Evolutionary conservation across 441 rosid genomes (phyloP).

Genomic region (Corymbia calophylla): DNA sequence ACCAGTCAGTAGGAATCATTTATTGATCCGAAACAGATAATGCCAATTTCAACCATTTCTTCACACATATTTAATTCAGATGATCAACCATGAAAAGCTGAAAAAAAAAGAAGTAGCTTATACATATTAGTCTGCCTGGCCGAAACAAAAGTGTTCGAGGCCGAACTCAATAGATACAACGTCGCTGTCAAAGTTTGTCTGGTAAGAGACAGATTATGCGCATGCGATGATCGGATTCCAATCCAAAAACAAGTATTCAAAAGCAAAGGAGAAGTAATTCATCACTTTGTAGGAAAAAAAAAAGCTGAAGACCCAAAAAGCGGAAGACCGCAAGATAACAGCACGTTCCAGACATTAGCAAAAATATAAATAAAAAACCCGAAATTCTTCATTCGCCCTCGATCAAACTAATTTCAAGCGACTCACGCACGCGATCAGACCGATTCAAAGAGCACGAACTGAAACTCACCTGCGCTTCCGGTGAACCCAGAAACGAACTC

Average conservation of each 20-base stretch:
- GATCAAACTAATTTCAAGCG: not conserved
- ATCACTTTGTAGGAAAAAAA: not conserved
- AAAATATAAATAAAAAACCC: not conserved
- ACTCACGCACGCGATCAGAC: not conserved
- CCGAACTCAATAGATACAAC: not conserved
- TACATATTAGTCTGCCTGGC: not conserved
- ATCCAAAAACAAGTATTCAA: not conserved
- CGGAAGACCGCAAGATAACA: not conserved
- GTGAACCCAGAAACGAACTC: slow-evolving; percentile 88
- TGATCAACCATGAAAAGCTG: not conserved
- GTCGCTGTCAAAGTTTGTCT: not conserved
- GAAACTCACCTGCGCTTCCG: slow-evolving; percentile 74
- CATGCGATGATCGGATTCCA: not conserved
- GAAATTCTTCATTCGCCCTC: not conserved
- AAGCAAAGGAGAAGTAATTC: not conserved
- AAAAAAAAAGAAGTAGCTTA: not conserved
- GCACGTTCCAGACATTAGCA: not conserved
- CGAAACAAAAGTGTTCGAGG: not conserved
- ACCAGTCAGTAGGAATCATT: not conserved
- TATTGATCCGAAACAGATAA: not conserved
- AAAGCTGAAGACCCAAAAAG: no score
- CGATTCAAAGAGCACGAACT: not conserved
- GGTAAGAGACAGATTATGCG: not conserved
- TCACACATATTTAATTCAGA: not conserved
- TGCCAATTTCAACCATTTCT: not conserved